A percentile compares a stretch with the other conserved stretches of the same genome.
Evolutionary conservation across 768 basidiomycete species (phyloP).

Genomic region (Phaeotremella fagi): DNA sequence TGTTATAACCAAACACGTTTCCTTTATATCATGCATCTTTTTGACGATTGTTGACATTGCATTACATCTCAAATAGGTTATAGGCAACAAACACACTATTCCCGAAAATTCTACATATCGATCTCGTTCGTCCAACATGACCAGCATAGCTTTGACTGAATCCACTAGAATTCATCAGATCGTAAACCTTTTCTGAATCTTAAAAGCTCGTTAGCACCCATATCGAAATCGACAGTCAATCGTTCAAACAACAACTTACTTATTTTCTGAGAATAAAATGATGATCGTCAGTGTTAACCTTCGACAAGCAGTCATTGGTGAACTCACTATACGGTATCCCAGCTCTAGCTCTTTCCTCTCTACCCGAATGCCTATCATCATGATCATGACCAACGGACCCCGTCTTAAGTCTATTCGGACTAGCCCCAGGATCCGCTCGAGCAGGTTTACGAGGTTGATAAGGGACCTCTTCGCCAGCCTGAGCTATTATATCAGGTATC

Average conservation of each 20-base stretch:
- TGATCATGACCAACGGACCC: slow-evolving; percentile 58
- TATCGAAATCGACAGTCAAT: background rate
- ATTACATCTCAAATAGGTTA: too few species aligned
- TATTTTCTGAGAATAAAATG: slow-evolving; percentile 23
- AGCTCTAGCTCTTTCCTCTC: slow-evolving; percentile 70
- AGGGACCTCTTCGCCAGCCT: slow-evolving; percentile 27
- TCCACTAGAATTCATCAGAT: slow-evolving; percentile 39
- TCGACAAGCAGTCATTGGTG: background rate
- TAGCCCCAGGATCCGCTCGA: slow-evolving; percentile 21
- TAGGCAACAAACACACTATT: too few species aligned
- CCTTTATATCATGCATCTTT: too few species aligned
- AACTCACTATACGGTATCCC: slow-evolving; percentile 48
- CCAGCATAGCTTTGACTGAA: too few species aligned
- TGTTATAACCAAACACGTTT: too few species aligned
- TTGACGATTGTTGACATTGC: too few species aligned
- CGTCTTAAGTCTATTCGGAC: slow-evolving; percentile 22
- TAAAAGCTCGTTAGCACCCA: slow-evolving; percentile 1
- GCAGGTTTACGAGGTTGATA: slow-evolving; percentile 12
- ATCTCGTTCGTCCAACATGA: too few species aligned
- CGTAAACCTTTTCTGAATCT: slow-evolving; percentile 43
- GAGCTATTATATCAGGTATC: slow-evolving; percentile 1
- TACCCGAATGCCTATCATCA: slow-evolving; percentile 64
- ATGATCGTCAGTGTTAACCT: background rate
- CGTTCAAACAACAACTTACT: slow-evolving; percentile 12
- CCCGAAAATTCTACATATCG: too few species aligned